These are phyloP conservation scores for Cryptococcus depauperatus DNA, from an alignment of 1,284 basidiomycete species.

Conservation along the genomic window DNA sequence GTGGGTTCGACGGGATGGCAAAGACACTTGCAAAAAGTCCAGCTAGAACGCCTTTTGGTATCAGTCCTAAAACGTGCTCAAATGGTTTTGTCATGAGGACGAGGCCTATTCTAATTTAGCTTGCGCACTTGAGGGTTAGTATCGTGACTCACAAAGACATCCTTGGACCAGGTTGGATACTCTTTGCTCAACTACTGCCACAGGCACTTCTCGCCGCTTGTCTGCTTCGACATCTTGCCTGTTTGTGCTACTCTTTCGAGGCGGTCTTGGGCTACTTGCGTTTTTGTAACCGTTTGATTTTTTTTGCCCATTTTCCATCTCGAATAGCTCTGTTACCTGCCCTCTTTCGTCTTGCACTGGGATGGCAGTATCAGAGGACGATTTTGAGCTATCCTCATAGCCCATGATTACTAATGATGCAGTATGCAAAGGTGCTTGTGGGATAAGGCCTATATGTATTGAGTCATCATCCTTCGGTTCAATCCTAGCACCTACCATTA, in stretches of 20 bases:
- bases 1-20: background rate
- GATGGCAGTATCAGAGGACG: slow-evolving; percentile 8
- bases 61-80: slow-evolving; percentile 64
- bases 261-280: slow-evolving; percentile 1
- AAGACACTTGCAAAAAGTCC: slow-evolving; percentile 49
- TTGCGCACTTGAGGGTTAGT: background rate
- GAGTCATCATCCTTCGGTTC: slow-evolving; percentile 5
- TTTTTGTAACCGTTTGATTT: slow-evolving; percentile 4
- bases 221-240: slow-evolving; percentile 15
- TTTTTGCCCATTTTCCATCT: slow-evolving; percentile 2
- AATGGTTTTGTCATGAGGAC: slow-evolving; percentile 75
- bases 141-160: slow-evolving; percentile 53
- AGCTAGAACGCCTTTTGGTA: slow-evolving; percentile 56
- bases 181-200: slow-evolving; percentile 79
- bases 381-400: slow-evolving; percentile 38
- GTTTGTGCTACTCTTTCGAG: slow-evolving; percentile 8
- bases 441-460: slow-evolving; percentile 55
- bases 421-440: slow-evolving; percentile 93
- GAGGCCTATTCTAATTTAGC: slow-evolving; percentile 28
- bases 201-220: slow-evolving; percentile 54
- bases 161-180: slow-evolving; percentile 83
- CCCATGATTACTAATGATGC: slow-evolving; percentile 73
- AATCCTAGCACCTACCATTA: slow-evolving; percentile 53
- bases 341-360: background rate
- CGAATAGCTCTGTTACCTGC: background rate